phyloP scores from a whole-genome alignment of 2,329 filamentous ascomycete species.

The Botrytis elliptica region DNA sequence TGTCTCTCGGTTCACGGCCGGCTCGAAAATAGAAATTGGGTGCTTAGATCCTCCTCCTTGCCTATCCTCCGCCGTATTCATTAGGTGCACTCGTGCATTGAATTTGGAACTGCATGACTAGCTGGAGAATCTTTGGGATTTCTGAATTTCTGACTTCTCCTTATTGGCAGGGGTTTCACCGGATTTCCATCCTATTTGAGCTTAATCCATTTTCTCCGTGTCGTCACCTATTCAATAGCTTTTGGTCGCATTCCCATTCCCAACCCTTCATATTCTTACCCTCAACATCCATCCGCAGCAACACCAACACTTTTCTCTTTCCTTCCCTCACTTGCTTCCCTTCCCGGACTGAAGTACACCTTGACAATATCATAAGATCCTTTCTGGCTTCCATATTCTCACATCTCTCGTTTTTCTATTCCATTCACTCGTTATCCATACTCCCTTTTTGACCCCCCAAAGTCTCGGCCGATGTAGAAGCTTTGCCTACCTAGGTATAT shows the following conservation, averaged over 20 bases:
- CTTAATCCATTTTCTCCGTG: neutral
- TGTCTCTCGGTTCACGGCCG: neutral
- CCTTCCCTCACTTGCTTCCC: neutral
- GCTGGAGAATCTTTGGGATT: neutral
- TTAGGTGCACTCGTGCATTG: neutral
- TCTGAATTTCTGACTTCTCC: neutral
- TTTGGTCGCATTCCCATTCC: neutral
- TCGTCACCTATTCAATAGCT: conserved; percentile 1
- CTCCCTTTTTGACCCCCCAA: neutral
- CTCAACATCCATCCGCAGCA: conserved; percentile 16
- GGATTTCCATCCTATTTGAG: neutral
- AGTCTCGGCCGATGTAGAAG: neutral
- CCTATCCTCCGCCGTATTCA: too few relatives aligned
- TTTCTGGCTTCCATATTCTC: neutral
- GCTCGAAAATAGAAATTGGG: neutral
- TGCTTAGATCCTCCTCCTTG: neutral
- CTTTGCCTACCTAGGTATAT: neutral
- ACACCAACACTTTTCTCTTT: neutral
- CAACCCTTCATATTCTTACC: conserved; percentile 1
- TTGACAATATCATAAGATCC: neutral
- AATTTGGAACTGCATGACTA: conserved; percentile 2
- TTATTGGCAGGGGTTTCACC: neutral
- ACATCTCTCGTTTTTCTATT: neutral
- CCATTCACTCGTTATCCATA: conserved; percentile 13
- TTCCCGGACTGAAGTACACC: neutral